Evolutionary conservation across 768 basidiomycete species (phyloP), one percentile per base, ranked within the genome.

Genomic region (Calocera cornea): DNA sequence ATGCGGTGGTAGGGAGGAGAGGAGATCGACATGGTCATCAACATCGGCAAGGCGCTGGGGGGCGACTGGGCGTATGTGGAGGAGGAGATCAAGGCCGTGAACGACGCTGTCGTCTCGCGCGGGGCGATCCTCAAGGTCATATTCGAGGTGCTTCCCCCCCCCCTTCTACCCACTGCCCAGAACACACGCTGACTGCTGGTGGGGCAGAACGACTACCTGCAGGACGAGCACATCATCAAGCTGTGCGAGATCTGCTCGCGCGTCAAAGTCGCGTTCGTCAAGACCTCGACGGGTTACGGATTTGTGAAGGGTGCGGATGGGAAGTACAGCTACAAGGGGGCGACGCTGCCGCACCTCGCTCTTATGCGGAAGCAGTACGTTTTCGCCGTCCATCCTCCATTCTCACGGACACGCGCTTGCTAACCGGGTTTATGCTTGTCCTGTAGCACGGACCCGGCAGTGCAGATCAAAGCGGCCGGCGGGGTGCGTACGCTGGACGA

Each of bases 21-120:
- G 40, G 71, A 72, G 66, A 69, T 72, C 27, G 71, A 72, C 64
- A 69, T 70, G 68, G 71, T 72, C 2, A 70, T 72, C 50, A 72
- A 72, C 49, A 49, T 70, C 16, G 71, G 71, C 12, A 72, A 72
- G 60, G 71, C 70, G 44, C 60, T 70, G 2, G 49, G 70, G 33
- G 68, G 68, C 14, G 69, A 72, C 8, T 72, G 71, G 71, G 63
- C 49, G 19, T 72, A 70, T 36, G 71, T 72, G 49, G 66, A 68
- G 27, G 64, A 70, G 17, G 71, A 72, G 60, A 69, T 72, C 67
- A 65, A 65, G 24, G 64, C 68, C 16, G 69, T 72, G 44, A 72
- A 72, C 70, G 71, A 72, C 19, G 71, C 71, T 22, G 71, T 72
- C 27, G 65, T 66, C 19, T 36, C 29, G 24, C n/a, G 41, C 14